Conservation (phyloP, 257 asterid genomes). For the Knoxia roxburghii region DNA sequence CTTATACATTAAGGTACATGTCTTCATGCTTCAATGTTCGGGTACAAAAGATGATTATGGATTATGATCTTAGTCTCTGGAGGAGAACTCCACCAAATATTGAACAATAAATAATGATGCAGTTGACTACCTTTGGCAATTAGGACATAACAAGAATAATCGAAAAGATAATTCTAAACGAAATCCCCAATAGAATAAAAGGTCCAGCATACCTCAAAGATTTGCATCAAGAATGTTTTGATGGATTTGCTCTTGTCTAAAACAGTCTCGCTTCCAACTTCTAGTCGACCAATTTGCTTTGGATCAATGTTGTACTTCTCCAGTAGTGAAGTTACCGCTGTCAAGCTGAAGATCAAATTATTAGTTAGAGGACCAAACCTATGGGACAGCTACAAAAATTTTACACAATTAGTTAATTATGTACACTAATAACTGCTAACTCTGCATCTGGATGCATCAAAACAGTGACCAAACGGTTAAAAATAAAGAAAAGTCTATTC, state of each 20-base stretch:
- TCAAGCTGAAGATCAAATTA: slow-evolving; percentile 60
- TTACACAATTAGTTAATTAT: background rate
- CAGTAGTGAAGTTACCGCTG: slow-evolving; percentile 84
- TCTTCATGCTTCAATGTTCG: background rate
- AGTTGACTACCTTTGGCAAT: background rate
- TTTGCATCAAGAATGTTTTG: slow-evolving; percentile 94
- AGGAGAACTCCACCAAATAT: background rate
- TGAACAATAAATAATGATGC: too few species aligned
- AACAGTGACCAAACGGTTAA: background rate
- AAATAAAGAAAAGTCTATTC: too few species aligned
- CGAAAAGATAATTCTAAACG: background rate
- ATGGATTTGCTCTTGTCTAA: slow-evolving; percentile 98
- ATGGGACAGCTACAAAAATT: too few species aligned
- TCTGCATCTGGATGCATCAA: background rate
- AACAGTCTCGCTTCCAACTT: slow-evolving; percentile 98
- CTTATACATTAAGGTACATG: background rate
- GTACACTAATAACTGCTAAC: background rate
- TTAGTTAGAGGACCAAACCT: background rate
- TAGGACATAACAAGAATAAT: background rate
- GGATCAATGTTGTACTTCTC: slow-evolving; percentile 81
- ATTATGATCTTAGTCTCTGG: background rate
- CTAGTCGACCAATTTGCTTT: slow-evolving; percentile 88
- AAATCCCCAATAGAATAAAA: background rate
- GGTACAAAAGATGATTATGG: background rate
- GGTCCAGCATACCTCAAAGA: slow-evolving; percentile 64